A percentile compares a stretch with the other conserved stretches of the same genome.
phyloP scores from a whole-genome alignment of 192 early-diverging fungal genomes.

The Globomyces pollinis-pini region DNA sequence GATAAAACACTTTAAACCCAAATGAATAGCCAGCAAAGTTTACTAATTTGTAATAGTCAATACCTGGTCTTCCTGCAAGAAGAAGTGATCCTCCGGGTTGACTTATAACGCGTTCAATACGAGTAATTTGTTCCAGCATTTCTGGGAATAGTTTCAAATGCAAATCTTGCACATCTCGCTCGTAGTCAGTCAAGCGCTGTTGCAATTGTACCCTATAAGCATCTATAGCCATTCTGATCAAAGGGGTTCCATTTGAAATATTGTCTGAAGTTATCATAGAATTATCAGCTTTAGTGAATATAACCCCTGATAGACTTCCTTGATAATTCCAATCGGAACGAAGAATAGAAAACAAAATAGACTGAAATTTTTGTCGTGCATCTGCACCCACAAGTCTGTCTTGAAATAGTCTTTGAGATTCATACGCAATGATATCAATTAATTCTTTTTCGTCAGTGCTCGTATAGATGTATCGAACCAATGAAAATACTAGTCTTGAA shows the following conservation, averaged over 20 bases:
- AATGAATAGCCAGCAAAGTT: constrained; percentile 36
- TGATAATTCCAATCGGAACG: constrained; percentile 40
- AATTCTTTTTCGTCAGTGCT: constrained; percentile 32
- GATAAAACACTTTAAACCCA: constrained; percentile 28
- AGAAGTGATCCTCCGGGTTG: constrained; percentile 47
- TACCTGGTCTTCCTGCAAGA: constrained; percentile 44
- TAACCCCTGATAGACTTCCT: not conserved
- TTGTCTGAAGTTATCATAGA: constrained; percentile 4
- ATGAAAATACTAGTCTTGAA: constrained; percentile 32
- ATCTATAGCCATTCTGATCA: constrained; percentile 12
- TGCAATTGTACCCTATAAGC: constrained; percentile 20
- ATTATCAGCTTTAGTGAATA: constrained; percentile 14
- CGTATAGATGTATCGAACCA: constrained; percentile 29
- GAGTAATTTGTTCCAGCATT: constrained; percentile 30
- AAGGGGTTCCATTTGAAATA: constrained; percentile 4
- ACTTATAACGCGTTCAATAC: constrained; percentile 36
- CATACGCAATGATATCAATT: constrained; percentile 36
- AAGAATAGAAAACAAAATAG: constrained; percentile 25
- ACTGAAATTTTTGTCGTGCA: constrained; percentile 26
- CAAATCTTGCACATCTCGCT: constrained; percentile 40
- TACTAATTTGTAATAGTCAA: constrained; percentile 29
- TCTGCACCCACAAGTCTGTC: constrained; percentile 40
- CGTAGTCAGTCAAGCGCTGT: constrained; percentile 31
- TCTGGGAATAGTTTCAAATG: constrained; percentile 41
- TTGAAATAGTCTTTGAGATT: constrained; percentile 39